Evolutionary conservation across 441 rosid genomes (phyloP).

Genomic region (Euphorbia schlechtendalii): DNA sequence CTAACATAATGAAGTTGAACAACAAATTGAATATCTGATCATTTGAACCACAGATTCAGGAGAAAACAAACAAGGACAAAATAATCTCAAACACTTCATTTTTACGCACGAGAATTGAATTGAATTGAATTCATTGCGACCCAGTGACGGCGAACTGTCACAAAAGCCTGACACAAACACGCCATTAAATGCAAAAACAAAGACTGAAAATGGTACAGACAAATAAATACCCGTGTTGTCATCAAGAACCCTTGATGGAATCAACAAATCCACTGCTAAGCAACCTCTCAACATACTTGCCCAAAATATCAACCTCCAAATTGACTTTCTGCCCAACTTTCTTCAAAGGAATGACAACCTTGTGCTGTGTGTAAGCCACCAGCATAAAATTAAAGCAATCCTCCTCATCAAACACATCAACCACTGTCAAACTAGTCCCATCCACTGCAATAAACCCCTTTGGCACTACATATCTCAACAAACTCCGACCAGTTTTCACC

Average conservation of each 20-base stretch:
- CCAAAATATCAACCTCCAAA: constrained; percentile 85
- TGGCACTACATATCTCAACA: constrained; percentile 69
- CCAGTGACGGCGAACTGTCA: no score
- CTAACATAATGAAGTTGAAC: no score
- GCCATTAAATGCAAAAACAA: neutral
- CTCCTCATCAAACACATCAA: constrained; percentile 69
- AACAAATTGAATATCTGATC: no score
- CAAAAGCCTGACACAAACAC: no score
- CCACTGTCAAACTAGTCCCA: constrained; percentile 89
- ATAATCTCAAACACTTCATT: no score
- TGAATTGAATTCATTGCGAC: neutral
- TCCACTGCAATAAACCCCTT: constrained; percentile 85
- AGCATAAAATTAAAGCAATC: constrained; percentile 76
- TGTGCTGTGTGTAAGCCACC: constrained; percentile 77
- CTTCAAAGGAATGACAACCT: constrained; percentile 67
- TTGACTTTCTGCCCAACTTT: constrained; percentile 75
- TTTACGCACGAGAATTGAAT: neutral
- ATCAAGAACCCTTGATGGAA: constrained; percentile 30
- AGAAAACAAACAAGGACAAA: no score
- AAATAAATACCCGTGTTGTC: constrained; percentile 16
- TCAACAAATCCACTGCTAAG: constrained; percentile 54
- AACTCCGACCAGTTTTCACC: constrained; percentile 41
- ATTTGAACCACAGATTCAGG: no score
- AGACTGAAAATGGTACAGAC: neutral
- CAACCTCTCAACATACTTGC: constrained; percentile 86